phyloP scores from a whole-genome alignment of 108 stramenopile species.

The Epithemia pelagica region DNA sequence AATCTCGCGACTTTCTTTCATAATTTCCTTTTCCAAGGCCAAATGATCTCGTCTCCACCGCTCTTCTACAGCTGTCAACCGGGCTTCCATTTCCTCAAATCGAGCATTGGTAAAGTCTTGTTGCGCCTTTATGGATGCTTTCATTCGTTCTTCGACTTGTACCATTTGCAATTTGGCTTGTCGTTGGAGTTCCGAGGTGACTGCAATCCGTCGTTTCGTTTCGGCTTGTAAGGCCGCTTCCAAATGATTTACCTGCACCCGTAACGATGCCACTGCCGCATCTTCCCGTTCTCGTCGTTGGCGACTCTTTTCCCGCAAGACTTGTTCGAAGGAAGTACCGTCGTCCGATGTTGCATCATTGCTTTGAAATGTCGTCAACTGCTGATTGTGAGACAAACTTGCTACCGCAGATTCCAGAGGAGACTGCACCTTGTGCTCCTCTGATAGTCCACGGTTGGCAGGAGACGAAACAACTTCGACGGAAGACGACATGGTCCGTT shows the following conservation, averaged over 20 bases:
- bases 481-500: too few species aligned
- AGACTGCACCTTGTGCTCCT: too few species aligned
- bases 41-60: slow-evolving; percentile 52
- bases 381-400: too few species aligned
- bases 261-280: slow-evolving; percentile 66
- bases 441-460: too few species aligned
- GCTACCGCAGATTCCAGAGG: too few species aligned
- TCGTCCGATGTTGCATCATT: slow-evolving; percentile 2
- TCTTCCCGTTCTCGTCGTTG: slow-evolving; percentile 74
- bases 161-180: slow-evolving; percentile 45
- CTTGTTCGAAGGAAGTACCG: neutral
- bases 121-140: slow-evolving; percentile 37
- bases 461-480: too few species aligned
- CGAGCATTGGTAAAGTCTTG: slow-evolving; percentile 31
- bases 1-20: slow-evolving; percentile 41
- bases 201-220: slow-evolving; percentile 75
- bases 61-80: slow-evolving; percentile 48
- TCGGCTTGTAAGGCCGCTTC: slow-evolving; percentile 68
- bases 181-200: slow-evolving; percentile 49
- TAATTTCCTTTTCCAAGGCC: slow-evolving; percentile 39
- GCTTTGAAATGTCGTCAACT: neutral
- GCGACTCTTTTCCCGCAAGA: neutral
- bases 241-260: slow-evolving; percentile 54
- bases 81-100: slow-evolving; percentile 37
- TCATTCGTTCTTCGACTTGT: slow-evolving; percentile 56